A percentile compares a stretch with the other conserved stretches of the same genome.
These are phyloP conservation scores for Macrocybe gigantea DNA, from an alignment of 768 basidiomycete genomes.

Conservation along the genomic window DNA sequence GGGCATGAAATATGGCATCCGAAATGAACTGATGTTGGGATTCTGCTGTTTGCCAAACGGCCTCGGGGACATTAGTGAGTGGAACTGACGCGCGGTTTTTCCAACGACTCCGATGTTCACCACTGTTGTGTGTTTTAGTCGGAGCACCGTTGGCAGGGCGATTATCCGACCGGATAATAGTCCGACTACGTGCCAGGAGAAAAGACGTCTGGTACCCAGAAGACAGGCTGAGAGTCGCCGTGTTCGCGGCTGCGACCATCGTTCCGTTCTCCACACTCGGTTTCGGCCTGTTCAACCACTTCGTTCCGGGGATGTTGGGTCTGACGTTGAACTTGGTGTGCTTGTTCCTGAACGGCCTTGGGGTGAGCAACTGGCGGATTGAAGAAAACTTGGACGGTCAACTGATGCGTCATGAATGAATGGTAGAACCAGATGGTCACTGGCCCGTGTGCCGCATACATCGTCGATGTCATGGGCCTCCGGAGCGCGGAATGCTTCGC, in stretches of 20 bases:
- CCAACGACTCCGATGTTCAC: background rate
- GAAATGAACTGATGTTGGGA: background rate
- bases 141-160: constrained; percentile 42
- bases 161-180: constrained; percentile 36
- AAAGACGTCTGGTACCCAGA: constrained; percentile 45
- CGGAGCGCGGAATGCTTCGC: constrained; percentile 46
- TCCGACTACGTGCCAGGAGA: constrained; percentile 28
- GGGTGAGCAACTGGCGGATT: background rate
- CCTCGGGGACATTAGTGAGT: background rate
- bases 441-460: constrained; percentile 39
- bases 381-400: background rate
- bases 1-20: background rate
- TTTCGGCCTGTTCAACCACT: constrained; percentile 32
- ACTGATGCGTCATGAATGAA: no score
- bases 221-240: constrained; percentile 39
- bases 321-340: constrained; percentile 13
- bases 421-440: constrained; percentile 32
- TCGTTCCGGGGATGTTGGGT: constrained; percentile 22
- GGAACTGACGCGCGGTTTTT: background rate
- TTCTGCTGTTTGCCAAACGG: background rate
- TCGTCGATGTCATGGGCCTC: constrained; percentile 41
- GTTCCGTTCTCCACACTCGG: constrained; percentile 38
- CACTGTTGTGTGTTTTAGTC: constrained; percentile 17
- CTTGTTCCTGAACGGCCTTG: constrained; percentile 10
- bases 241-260: constrained; percentile 29